These are phyloP conservation scores for Verticillium nonalfalfae DNA, from an alignment of 2,329 filamentous ascomycete genomes.

Conservation along the genomic window DNA sequence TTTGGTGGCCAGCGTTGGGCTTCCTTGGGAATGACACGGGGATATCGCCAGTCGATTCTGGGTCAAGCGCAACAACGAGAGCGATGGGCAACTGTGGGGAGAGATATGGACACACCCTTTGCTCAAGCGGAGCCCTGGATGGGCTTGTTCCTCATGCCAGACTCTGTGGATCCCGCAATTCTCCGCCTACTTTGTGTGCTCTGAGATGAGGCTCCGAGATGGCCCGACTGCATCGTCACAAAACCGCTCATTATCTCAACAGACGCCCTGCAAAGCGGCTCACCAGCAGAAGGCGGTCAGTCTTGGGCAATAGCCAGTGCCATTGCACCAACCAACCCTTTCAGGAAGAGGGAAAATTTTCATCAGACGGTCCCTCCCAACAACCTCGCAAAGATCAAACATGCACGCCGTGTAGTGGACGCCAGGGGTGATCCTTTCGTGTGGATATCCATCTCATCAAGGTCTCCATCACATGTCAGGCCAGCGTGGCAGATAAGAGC, in stretches of 20 bases:
- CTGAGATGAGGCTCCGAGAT: background rate
- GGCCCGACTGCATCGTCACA: background rate
- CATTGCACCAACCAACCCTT: background rate
- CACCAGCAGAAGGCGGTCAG: background rate
- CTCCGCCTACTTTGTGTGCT: background rate
- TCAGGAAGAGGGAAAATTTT: background rate
- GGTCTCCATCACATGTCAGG: constrained; percentile 10
- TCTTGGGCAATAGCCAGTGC: background rate
- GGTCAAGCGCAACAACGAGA: background rate
- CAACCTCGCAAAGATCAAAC: background rate
- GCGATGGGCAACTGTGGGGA: background rate
- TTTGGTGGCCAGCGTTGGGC: background rate
- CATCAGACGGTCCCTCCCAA: background rate
- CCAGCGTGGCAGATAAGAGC: constrained; percentile 4
- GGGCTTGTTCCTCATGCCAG: background rate
- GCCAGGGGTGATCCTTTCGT: background rate
- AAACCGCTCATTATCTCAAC: background rate
- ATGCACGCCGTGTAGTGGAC: background rate
- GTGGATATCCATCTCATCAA: constrained; percentile 1
- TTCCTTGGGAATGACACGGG: background rate
- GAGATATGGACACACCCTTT: background rate
- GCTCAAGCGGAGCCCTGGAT: background rate
- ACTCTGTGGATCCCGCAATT: background rate
- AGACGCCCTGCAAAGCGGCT: background rate
- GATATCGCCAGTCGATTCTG: background rate